Base-by-base conservation (phyloP, 352 stramenopile species). In the Globisporangium middletonii region DNA sequence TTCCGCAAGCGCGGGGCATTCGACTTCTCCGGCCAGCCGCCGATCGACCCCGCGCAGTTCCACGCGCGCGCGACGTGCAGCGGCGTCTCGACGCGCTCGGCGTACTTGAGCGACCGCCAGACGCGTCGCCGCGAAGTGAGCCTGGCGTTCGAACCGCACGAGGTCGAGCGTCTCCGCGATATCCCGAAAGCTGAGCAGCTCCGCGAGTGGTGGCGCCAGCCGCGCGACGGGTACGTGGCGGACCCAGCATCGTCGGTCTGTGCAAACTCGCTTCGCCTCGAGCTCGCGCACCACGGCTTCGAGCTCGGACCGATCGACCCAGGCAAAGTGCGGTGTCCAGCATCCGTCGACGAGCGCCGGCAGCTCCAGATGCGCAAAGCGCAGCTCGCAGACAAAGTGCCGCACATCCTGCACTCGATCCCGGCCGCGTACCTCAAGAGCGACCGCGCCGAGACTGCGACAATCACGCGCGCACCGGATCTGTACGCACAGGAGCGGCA, bases 181-280 rank as follows among this genome's bases (percentile, higher is more conserved):
- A 83, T 84, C 38, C 79, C 79, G 23, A 83, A 77, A 35, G 60
- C 65, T 0, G 46, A 68, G 3, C 57, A 82, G 27, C 64, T 88
- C 7, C 26, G 53, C 7, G 58, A 69, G 43, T 92, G 82, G 82
- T 92, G 82, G 82, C 84, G 67, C 27, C 49, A 63, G 28, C 59
- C 63, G 13, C 63, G 71, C 26, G 51, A 67, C 2, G 82, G 76
- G 5, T 90, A 92, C 53, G 73, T 90, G 1, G 72, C 75, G 3
- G 72, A 87, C 18, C 73, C 79, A n/a, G 55, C 69, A 6, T 5
- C 60, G 1, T 75, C 28, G 23, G 15, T 81, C 47, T 60, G 73
- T 16, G 50, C 59, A 12, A 66, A 60, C 9, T 92, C 81, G 18
- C 48, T 84, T 16, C 69, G 77, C 4, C 62, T 88, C n/a, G 60